These are phyloP conservation scores for Phaeosphaeriaceae sp. DNA, from an alignment of 2,329 filamentous ascomycete genomes.

Conservation along the genomic window DNA sequence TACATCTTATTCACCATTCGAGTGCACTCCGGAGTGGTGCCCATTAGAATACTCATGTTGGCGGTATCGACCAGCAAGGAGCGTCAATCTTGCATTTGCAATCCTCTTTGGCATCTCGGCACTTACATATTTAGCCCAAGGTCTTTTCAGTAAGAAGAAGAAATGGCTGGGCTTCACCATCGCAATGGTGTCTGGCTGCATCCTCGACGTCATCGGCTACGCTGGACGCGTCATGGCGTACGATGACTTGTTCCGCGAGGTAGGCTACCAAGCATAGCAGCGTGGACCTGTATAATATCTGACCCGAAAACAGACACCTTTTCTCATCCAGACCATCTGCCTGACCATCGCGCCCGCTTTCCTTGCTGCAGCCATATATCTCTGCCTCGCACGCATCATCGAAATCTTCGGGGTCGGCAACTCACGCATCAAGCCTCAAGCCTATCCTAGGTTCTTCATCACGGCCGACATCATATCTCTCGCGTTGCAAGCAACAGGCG, in stretches of 20 bases:
- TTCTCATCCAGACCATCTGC: conserved; percentile 72
- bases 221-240: conserved; percentile 65
- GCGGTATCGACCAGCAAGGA: conserved; percentile 52
- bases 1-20: background rate
- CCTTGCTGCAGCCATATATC: conserved; percentile 70
- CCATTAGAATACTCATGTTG: conserved; percentile 51
- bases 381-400: conserved; percentile 61
- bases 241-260: conserved; percentile 62
- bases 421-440: conserved; percentile 52
- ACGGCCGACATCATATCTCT: conserved; percentile 56
- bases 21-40: conserved; percentile 49
- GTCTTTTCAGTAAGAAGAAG: conserved; percentile 43
- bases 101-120: conserved; percentile 54
- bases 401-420: conserved; percentile 48
- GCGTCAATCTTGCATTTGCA: conserved; percentile 51
- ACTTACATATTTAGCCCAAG: conserved; percentile 47
- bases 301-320: conserved; percentile 54
- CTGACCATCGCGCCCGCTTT: conserved; percentile 63
- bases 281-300: background rate
- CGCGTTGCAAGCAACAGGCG: conserved; percentile 53
- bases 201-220: conserved; percentile 69
- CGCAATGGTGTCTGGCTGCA: conserved; percentile 63
- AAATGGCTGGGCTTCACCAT: conserved; percentile 52
- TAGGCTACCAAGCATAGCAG: conserved; percentile 8
- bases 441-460: conserved; percentile 61